These are phyloP conservation scores for Plasmodium gaboni DNA, from an alignment of 169 alveolate species.

Conservation along the genomic window DNA sequence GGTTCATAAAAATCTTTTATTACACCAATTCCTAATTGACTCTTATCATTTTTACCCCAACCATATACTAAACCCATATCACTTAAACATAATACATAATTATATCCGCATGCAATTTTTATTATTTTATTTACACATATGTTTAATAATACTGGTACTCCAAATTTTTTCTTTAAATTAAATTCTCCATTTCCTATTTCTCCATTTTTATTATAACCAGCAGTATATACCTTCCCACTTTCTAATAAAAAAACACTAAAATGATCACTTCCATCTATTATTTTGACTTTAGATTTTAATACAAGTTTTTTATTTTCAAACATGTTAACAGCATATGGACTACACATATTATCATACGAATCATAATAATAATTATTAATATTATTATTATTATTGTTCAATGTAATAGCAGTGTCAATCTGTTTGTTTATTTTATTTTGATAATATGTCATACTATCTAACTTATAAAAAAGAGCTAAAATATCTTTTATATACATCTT, in stretches of 20 bases:
- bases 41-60: constrained; percentile 83
- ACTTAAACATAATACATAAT: constrained; percentile 88
- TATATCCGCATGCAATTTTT: constrained; percentile 91
- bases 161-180: constrained; percentile 50
- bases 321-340: background rate
- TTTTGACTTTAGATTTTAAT: constrained; percentile 77
- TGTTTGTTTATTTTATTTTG: background rate
- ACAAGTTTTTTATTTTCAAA: constrained; percentile 8
- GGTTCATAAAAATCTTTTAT: constrained; percentile 85
- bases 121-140: constrained; percentile 77
- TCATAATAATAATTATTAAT: background rate
- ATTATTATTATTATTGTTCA: background rate
- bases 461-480: constrained; percentile 14
- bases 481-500: constrained; percentile 25
- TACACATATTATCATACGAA: background rate
- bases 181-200: constrained; percentile 90
- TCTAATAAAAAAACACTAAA: constrained; percentile 88
- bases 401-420: background rate
- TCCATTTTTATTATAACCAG: constrained; percentile 96
- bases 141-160: constrained; percentile 35
- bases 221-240: constrained; percentile 92
- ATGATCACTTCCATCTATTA: constrained; percentile 91
- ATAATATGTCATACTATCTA: background rate
- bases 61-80: constrained; percentile 91
- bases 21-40: constrained; percentile 86